A percentile compares a stretch with the other conserved stretches of the same genome.
These are phyloP conservation scores for Cardiospermum halicacabum DNA, from an alignment of 345 rosid genomes.

Conservation along the genomic window DNA sequence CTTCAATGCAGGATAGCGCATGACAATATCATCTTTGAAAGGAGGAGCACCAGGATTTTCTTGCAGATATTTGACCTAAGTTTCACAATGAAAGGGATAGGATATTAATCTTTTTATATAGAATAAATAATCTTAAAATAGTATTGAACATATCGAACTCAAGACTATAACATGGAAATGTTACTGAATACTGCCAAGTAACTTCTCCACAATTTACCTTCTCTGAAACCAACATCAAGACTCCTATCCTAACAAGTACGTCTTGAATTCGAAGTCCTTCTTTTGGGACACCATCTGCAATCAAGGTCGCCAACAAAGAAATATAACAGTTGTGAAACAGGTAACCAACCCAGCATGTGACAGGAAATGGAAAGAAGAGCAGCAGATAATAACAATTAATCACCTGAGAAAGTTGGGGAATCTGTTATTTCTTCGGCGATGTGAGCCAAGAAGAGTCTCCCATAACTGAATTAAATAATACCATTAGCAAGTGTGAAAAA, in stretches of 20 bases:
- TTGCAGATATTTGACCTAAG: conserved; percentile 52
- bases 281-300: conserved; percentile 95
- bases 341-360: neutral
- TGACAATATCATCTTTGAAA: conserved; percentile 56
- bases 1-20: conserved; percentile 72
- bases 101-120: conserved; percentile 11
- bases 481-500: conserved; percentile 7
- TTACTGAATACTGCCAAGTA: neutral
- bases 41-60: conserved; percentile 53
- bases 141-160: conserved; percentile 12
- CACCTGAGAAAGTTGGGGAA: conserved; percentile 70
- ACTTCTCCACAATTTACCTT: conserved; percentile 49
- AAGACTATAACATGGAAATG: conserved; percentile 9
- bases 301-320: conserved; percentile 19
- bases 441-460: conserved; percentile 62
- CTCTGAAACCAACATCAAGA: conserved; percentile 58
- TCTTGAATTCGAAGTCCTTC: conserved; percentile 95
- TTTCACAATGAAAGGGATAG: conserved; percentile 12
- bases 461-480: conserved; percentile 53
- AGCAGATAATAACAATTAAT: conserved; percentile 22
- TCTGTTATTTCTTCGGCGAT: conserved; percentile 66
- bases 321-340: conserved; percentile 10
- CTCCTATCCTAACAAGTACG: conserved; percentile 78
- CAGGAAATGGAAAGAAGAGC: conserved; percentile 9
- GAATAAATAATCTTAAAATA: conserved; percentile 12